Percentiles rank a stretch among this genome's conserved stretches.
Conservation (phyloP, 2,329 filamentous ascomycete genomes). For the Tolypocladium paradoxum region DNA sequence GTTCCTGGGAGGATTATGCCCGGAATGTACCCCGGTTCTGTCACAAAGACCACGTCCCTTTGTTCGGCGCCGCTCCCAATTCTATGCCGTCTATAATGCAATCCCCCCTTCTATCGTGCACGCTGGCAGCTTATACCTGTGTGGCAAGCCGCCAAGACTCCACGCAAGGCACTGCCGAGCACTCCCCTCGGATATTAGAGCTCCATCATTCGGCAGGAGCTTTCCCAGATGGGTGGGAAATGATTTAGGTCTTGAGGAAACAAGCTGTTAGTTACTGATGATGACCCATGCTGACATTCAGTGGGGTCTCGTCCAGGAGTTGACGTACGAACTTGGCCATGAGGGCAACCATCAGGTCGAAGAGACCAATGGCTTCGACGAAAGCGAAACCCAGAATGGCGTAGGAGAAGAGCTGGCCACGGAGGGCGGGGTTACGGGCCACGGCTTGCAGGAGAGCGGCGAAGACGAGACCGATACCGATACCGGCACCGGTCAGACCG, state of each 20-base stretch:
- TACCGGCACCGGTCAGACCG: slow-evolving; percentile 85
- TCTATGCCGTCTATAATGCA: slow-evolving; percentile 32
- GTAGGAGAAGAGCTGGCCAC: slow-evolving; percentile 92
- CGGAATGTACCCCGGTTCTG: slow-evolving; percentile 23
- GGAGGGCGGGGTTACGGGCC: slow-evolving; percentile 88
- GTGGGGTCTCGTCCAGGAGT: not conserved
- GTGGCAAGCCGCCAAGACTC: slow-evolving; percentile 16
- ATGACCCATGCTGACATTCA: not conserved
- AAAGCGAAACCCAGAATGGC: slow-evolving; percentile 93
- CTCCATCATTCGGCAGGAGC: slow-evolving; percentile 26
- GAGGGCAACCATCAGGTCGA: slow-evolving; percentile 86
- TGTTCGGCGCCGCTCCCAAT: slow-evolving; percentile 22
- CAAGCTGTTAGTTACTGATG: slow-evolving; percentile 2
- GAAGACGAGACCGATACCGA: slow-evolving; percentile 93
- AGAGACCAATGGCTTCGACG: slow-evolving; percentile 85
- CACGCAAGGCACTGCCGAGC: slow-evolving; percentile 15
- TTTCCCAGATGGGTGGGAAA: slow-evolving; percentile 19
- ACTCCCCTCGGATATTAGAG: slow-evolving; percentile 19
- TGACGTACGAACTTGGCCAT: slow-evolving; percentile 78
- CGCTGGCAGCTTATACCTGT: slow-evolving; percentile 15
- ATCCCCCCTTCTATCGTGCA: slow-evolving; percentile 24
- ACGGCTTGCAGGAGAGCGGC: slow-evolving; percentile 80
- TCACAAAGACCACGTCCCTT: slow-evolving; percentile 21
- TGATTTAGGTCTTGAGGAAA: slow-evolving; percentile 23
- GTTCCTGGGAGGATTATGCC: slow-evolving; percentile 21